These are phyloP conservation scores for Hydnomerulius pinastri DNA, from an alignment of 768 basidiomycete genomes.

Conservation along the genomic window DNA sequence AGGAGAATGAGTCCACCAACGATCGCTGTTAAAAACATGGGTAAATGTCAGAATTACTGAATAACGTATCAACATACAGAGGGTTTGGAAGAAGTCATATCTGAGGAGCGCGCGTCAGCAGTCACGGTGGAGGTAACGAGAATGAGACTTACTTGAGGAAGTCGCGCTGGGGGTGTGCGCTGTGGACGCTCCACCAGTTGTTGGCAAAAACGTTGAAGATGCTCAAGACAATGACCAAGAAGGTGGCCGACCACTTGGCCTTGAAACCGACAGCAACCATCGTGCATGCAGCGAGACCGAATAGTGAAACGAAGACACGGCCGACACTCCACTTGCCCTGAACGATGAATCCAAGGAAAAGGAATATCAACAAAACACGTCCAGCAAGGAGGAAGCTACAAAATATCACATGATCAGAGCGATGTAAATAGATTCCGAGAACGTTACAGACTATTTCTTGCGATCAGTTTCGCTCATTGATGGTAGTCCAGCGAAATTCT, in stretches of 20 bases:
- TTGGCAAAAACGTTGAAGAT: conserved; percentile 98
- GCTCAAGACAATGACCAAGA: conserved; percentile 89
- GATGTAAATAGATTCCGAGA: neutral
- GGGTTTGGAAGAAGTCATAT: conserved; percentile 99
- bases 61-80: conserved; percentile 65
- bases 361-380: conserved; percentile 96
- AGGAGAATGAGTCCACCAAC: conserved; percentile 96
- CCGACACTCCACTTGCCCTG: conserved; percentile 90
- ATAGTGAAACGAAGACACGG: conserved; percentile 83
- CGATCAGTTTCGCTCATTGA: conserved; percentile 91
- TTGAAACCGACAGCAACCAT: conserved; percentile 99
- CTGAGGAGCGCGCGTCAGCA: conserved; percentile 41
- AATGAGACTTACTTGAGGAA: conserved; percentile 87
- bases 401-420: conserved; percentile 1
- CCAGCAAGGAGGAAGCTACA: conserved; percentile 94
- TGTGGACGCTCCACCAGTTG: conserved; percentile 97
- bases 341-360: conserved; percentile 96
- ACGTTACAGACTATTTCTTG: conserved; percentile 86
- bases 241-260: conserved; percentile 97
- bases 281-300: conserved; percentile 88
- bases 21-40: conserved; percentile 55
- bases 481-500: conserved; percentile 89
- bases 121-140: neutral
- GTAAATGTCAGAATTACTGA: conserved; percentile 1
- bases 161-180: conserved; percentile 92